Conservation (phyloP, 1,284 basidiomycete species). For the Tranzscheliella williamsii region DNA sequence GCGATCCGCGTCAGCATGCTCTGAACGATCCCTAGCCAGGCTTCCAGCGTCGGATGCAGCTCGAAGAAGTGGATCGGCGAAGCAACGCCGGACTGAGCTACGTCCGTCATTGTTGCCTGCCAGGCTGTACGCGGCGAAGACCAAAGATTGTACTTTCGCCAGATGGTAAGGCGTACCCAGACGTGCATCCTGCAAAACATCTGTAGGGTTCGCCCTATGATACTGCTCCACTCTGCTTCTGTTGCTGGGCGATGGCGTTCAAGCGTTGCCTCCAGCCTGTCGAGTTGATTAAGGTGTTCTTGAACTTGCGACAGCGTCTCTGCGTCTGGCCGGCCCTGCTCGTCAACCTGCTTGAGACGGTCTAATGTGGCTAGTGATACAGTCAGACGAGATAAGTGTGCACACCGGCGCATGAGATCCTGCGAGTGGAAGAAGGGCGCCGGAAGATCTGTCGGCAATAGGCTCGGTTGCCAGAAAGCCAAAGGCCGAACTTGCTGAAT, state of each 20-base stretch:
- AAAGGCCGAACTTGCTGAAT: constrained; percentile 29
- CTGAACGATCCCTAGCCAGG: constrained; percentile 21
- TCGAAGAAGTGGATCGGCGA: constrained; percentile 3
- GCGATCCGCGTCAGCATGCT: constrained; percentile 16
- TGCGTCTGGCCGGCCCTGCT: neutral
- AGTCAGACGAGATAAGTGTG: constrained; percentile 16
- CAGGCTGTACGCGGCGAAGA: neutral
- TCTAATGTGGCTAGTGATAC: constrained; percentile 17
- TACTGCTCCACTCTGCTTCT: constrained; percentile 18
- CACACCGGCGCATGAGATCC: constrained; percentile 33
- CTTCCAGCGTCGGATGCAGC: constrained; percentile 33
- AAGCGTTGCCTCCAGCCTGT: constrained; percentile 21
- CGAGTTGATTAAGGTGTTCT: constrained; percentile 8
- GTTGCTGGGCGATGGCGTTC: constrained; percentile 23
- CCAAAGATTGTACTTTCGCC: constrained; percentile 38
- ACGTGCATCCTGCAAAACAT: constrained; percentile 43
- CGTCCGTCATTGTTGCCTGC: neutral
- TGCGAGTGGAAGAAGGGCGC: constrained; percentile 39
- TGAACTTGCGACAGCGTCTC: constrained; percentile 15
- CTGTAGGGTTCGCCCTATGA: constrained; percentile 32
- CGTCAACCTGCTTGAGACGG: constrained; percentile 11
- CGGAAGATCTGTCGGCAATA: constrained; percentile 23
- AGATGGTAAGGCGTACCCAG: constrained; percentile 35
- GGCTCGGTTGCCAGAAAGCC: constrained; percentile 40
- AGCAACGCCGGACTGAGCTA: no score